phyloP scores from a whole-genome alignment of 768 basidiomycete species.

The Pleurotus tuber-regium region DNA sequence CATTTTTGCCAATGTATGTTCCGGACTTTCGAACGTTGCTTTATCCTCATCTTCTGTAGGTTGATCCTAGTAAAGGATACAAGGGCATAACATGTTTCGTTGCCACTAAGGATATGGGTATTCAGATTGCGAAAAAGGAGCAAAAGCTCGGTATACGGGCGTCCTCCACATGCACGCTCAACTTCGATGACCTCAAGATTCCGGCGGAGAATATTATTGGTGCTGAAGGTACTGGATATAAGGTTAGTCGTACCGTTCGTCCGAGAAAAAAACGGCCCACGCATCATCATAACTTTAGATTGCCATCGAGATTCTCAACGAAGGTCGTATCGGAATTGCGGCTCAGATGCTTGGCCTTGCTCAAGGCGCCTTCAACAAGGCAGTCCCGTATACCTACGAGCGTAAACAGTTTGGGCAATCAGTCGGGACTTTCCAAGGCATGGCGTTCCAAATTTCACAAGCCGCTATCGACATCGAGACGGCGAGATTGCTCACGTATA shows the following conservation, averaged over 20 bases:
- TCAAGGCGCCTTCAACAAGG: slow-evolving; percentile 94
- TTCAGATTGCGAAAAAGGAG: slow-evolving; percentile 98
- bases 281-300: slow-evolving; percentile 41
- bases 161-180: slow-evolving; percentile 91
- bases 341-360: slow-evolving; percentile 99
- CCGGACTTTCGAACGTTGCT: neutral
- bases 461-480: slow-evolving; percentile 88
- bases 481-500: slow-evolving; percentile 91
- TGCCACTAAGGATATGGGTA: slow-evolving; percentile 94
- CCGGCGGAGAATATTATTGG: slow-evolving; percentile 90
- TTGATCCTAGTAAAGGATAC: slow-evolving; percentile 91
- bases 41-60: slow-evolving; percentile 31
- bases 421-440: slow-evolving; percentile 92
- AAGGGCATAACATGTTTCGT: slow-evolving; percentile 99
- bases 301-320: slow-evolving; percentile 95
- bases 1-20: slow-evolving; percentile 87
- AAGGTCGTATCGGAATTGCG: slow-evolving; percentile 96
- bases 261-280: neutral
- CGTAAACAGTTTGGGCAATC: slow-evolving; percentile 94
- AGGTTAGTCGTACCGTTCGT: slow-evolving; percentile 35
- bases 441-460: slow-evolving; percentile 92
- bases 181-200: slow-evolving; percentile 88
- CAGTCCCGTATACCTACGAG: slow-evolving; percentile 93
- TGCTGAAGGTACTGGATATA: slow-evolving; percentile 90
- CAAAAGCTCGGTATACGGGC: slow-evolving; percentile 97